Conservation (phyloP, 1,284 basidiomycete species). For the Hymenochaete sp. region DNA sequence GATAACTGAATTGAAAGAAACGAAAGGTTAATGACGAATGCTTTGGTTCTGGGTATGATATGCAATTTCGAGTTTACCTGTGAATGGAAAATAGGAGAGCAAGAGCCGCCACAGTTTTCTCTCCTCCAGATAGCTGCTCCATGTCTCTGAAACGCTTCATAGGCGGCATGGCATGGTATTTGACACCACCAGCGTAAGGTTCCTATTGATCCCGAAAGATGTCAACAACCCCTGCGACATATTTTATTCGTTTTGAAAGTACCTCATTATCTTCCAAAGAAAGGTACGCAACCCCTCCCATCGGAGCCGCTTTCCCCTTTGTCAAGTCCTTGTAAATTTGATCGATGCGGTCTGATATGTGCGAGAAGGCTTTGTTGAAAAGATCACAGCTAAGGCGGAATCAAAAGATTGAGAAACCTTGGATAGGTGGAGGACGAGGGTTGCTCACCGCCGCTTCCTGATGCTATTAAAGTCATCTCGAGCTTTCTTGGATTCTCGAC, state of each 20-base stretch:
- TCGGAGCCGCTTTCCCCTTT: conserved; percentile 84
- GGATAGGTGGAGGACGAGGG: not conserved
- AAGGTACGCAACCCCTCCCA: conserved; percentile 95
- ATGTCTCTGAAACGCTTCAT: conserved; percentile 99
- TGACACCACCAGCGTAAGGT: conserved; percentile 92
- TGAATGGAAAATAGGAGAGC: conserved; percentile 96
- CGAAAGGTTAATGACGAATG: conserved; percentile 13
- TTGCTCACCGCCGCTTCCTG: conserved; percentile 68
- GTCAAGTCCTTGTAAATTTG: conserved; percentile 97
- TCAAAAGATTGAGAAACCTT: not conserved
- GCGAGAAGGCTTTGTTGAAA: conserved; percentile 94
- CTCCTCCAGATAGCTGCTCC: conserved; percentile 96
- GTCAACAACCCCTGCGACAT: not conserved
- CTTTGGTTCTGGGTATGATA: too few species aligned
- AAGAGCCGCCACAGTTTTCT: conserved; percentile 96
- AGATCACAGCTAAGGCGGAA: conserved; percentile 53
- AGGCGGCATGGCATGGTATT: conserved; percentile 98
- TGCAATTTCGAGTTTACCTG: conserved; percentile 41
- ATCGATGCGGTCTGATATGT: conserved; percentile 93
- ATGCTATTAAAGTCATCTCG: conserved; percentile 87
- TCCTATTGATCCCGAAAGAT: conserved; percentile 50
- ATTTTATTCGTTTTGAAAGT: conserved; percentile 20
- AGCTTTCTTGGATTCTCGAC: conserved; percentile 80
- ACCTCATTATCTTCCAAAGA: conserved; percentile 94
- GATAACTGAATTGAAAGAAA: conserved; percentile 62